These are phyloP conservation scores for Encephalitozoon romaleae DNA, from an alignment of 371 early-diverging fungal species.

Conservation along the genomic window DNA sequence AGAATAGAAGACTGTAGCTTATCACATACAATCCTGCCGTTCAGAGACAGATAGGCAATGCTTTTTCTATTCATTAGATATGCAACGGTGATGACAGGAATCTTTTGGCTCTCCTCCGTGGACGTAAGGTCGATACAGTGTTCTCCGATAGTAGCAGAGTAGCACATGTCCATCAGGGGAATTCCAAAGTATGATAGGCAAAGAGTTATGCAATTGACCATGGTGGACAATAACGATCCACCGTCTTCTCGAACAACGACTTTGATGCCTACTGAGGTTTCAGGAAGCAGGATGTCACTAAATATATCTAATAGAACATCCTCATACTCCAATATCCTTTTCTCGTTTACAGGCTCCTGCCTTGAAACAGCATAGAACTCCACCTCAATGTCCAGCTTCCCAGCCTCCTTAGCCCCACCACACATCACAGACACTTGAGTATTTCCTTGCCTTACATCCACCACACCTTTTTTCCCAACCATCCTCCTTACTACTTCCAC, in stretches of 20 bases:
- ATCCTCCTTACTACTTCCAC: neutral
- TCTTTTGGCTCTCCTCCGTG: conserved; percentile 11
- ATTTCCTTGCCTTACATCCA: conserved; percentile 14
- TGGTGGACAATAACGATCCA: conserved; percentile 29
- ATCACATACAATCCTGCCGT: neutral
- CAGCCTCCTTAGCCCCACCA: conserved; percentile 12
- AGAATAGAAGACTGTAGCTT: neutral
- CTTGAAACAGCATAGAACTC: conserved; percentile 17
- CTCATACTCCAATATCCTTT: conserved; percentile 8
- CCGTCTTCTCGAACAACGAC: conserved; percentile 39
- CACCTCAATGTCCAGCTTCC: conserved; percentile 24
- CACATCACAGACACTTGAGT: conserved; percentile 6
- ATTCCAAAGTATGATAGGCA: conserved; percentile 35
- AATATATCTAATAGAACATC: conserved; percentile 28
- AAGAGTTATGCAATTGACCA: conserved; percentile 42
- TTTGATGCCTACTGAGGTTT: conserved; percentile 19
- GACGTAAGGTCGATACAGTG: conserved; percentile 25
- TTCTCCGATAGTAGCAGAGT: conserved; percentile 3
- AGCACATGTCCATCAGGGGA: conserved; percentile 27
- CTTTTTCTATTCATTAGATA: conserved; percentile 25
- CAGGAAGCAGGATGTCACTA: neutral
- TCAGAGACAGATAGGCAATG: conserved; percentile 26
- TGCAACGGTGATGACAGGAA: conserved; percentile 8
- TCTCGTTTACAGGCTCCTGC: conserved; percentile 11
- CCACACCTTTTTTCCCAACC: neutral